phyloP scores from a whole-genome alignment of 2,329 filamentous ascomycete species.

The Fusarium drepaniforme region DNA sequence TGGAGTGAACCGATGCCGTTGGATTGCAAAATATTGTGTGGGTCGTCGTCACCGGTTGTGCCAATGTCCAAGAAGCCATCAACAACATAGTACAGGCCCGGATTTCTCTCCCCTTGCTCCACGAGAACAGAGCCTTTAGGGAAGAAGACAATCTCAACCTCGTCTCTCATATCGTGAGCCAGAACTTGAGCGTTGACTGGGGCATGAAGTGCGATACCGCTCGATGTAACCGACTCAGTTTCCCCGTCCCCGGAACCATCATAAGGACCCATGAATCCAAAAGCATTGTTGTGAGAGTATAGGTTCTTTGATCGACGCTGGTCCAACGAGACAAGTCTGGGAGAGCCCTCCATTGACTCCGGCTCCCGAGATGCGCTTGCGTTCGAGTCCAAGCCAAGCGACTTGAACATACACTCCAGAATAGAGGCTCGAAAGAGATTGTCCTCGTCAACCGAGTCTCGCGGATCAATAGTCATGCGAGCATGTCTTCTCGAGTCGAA shows the following conservation, averaged over 20 bases:
- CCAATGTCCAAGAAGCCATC: conserved; percentile 97
- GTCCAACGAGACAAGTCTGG: conserved; percentile 86
- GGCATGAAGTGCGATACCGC: conserved; percentile 70
- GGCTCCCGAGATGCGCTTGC: conserved; percentile 74
- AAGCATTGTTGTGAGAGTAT: conserved; percentile 79
- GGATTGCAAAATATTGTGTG: conserved; percentile 50
- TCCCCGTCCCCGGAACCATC: conserved; percentile 83
- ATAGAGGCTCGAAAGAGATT: conserved; percentile 90
- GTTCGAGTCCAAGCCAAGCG: conserved; percentile 82
- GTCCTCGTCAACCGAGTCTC: conserved; percentile 90
- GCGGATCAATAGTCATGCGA: conserved; percentile 70
- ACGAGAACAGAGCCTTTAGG: conserved; percentile 94
- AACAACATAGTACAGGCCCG: conserved; percentile 96
- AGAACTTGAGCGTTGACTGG: conserved; percentile 75
- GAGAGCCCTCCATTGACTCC: conserved; percentile 87
- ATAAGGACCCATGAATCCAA: conserved; percentile 90
- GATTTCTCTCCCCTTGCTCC: conserved; percentile 96
- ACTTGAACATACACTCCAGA: conserved; percentile 94
- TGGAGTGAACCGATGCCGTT: conserved; percentile 41
- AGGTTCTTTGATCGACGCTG: conserved; percentile 82
- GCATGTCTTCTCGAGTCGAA: conserved; percentile 65
- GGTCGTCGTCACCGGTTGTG: conserved; percentile 66
- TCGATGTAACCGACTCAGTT: conserved; percentile 85
- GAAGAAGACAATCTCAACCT: conserved; percentile 97
- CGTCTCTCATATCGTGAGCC: conserved; percentile 85